Base-by-base conservation (phyloP, 2,329 filamentous ascomycete species). In the Xylariaceae sp. region DNA sequence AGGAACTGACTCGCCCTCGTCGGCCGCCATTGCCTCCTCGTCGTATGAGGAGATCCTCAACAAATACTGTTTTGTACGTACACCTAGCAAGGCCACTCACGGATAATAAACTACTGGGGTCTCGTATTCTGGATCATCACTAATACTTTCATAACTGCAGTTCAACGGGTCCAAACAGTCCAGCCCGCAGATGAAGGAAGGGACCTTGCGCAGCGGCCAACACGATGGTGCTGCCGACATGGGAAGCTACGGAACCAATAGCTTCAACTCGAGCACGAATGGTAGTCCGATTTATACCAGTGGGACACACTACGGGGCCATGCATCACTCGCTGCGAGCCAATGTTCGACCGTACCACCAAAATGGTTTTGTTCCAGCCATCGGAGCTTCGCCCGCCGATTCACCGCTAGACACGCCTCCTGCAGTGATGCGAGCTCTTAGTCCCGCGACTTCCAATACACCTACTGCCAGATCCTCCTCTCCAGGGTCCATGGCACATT, bases 1-100 rank as follows among this genome's bases (percentile, higher is more conserved):
- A 46, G 68, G 67, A 43, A 62, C 79, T 65, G 59, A 77, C 67
- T 71, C 77, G 59, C 62, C 73, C 72, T 64, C 67, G 9, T 51
- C 58, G 50, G 54, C 68, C 37, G 67, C 67, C 58, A 83, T 95
- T 52, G 80, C 90, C 46, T 94, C 89, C 50, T 83, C 88, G 46
- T 90, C 91, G 45, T 97, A 98, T 65, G 88, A 94, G 68, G 93
- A 98, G 69, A 79, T 98, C 52, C 86, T 98, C 66, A 90, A 95
- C 74, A 96, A 95, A 74, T 98, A 95, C 76, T 98, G 93, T 78
- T 98, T 97, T 81, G 91, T 96, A 91, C 82, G 91, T 95, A 77
- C 77, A 61, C 66, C 66, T 36, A 28, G 42, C 38, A 37, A 49
- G 47, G 46, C 44, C 38, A 42, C 37, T 42, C 43, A 19, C 38